Percentiles rank a stretch among this genome's conserved stretches.
phyloP scores from a whole-genome alignment of 129 eudicot species.

The Heracleum sosnowskyi region DNA sequence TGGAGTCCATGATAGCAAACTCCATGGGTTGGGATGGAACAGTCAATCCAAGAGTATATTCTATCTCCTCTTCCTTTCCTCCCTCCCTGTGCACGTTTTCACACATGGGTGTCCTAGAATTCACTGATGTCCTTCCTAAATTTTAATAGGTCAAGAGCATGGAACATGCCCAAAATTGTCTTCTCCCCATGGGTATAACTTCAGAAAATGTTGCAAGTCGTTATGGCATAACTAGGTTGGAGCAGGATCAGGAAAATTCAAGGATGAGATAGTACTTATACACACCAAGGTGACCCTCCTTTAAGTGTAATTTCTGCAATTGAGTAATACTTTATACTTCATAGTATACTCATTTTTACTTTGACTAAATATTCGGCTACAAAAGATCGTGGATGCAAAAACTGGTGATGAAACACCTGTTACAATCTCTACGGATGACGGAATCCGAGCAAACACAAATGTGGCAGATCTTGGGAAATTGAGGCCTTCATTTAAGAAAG shows the following conservation, averaged over 20 bases:
- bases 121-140: neutral
- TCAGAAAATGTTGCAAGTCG: slow-evolving; percentile 94
- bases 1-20: slow-evolving; percentile 86
- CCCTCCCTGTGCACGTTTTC: too few species aligned
- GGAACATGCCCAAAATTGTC: slow-evolving; percentile 91
- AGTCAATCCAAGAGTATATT: slow-evolving; percentile 69
- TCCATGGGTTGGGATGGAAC: slow-evolving; percentile 97
- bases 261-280: slow-evolving; percentile 85
- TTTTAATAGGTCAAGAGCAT: slow-evolving; percentile 58
- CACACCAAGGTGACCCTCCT: slow-evolving; percentile 55
- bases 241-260: slow-evolving; percentile 92
- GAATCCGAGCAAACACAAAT: slow-evolving; percentile 68
- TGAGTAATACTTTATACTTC: neutral
- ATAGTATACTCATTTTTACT: neutral
- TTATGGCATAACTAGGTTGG: slow-evolving; percentile 78
- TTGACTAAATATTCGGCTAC: slow-evolving; percentile 5
- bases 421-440: slow-evolving; percentile 79
- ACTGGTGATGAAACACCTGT: slow-evolving; percentile 84
- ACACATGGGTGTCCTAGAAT: too few species aligned
- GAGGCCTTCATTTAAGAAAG: slow-evolving; percentile 83
- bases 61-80: neutral
- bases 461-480: slow-evolving; percentile 68
- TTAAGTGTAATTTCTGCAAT: neutral
- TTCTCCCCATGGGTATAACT: slow-evolving; percentile 96
- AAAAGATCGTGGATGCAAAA: slow-evolving; percentile 87